phyloP scores from a whole-genome alignment of 192 early-diverging fungal genomes.

The Phlyctochytrium planicorne region DNA sequence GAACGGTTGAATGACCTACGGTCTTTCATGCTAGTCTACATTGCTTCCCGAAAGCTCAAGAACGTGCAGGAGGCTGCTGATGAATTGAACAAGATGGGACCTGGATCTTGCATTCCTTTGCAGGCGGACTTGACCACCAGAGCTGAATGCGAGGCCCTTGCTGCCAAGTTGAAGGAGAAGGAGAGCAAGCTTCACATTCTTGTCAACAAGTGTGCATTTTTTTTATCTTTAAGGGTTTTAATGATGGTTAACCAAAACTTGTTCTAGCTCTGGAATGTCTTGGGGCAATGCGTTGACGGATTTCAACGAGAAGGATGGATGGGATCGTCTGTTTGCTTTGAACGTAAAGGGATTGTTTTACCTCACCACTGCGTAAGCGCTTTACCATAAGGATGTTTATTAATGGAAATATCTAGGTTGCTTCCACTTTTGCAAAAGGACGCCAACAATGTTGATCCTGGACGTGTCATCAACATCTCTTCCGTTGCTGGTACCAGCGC shows the following conservation, averaged over 20 bases:
- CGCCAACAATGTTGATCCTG: constrained; percentile 53
- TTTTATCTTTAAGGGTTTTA: neutral
- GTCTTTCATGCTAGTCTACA: constrained; percentile 64
- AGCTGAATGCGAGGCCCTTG: constrained; percentile 56
- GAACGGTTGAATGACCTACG: no score
- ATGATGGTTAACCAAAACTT: neutral
- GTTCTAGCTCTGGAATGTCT: constrained; percentile 40
- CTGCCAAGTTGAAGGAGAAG: constrained; percentile 48
- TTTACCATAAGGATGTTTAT: constrained; percentile 1
- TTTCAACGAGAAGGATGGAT: constrained; percentile 53
- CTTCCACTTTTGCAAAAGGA: constrained; percentile 67
- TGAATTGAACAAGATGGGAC: constrained; percentile 63
- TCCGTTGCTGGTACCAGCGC: constrained; percentile 42
- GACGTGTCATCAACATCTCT: constrained; percentile 85
- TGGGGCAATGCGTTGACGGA: constrained; percentile 43
- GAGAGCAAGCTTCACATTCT: constrained; percentile 74
- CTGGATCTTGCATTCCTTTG: constrained; percentile 72
- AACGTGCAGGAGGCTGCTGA: constrained; percentile 52
- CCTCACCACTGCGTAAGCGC: constrained; percentile 65
- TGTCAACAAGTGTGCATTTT: constrained; percentile 76
- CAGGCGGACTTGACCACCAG: constrained; percentile 70
- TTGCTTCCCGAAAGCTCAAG: constrained; percentile 72
- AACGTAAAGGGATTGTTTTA: constrained; percentile 83
- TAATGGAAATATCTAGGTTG: constrained; percentile 38
- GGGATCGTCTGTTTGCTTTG: constrained; percentile 72